Evolutionary conservation across 192 early-diverging fungal species (phyloP).

Genomic region (Backusella macrospora): DNA sequence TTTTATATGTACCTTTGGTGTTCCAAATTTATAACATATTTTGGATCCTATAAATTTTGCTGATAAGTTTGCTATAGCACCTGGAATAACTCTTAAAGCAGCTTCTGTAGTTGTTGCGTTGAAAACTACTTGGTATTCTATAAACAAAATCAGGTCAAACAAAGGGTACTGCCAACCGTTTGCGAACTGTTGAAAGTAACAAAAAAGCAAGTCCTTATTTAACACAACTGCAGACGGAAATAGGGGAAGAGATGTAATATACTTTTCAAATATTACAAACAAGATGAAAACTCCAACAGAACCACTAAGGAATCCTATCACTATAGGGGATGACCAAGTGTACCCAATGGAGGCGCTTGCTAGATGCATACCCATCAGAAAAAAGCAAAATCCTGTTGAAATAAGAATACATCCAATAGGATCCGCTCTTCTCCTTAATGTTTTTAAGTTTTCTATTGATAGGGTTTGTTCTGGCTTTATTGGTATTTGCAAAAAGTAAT

Average conservation of each 20-base stretch:
- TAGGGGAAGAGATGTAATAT: neutral
- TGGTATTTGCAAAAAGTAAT: neutral
- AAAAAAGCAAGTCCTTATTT: neutral
- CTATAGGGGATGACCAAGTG: slow-evolving; percentile 16
- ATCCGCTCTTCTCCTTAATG: neutral
- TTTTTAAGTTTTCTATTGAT: neutral
- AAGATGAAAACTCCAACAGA: neutral
- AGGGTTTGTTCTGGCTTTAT: neutral
- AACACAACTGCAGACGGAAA: neutral
- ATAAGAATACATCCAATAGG: neutral
- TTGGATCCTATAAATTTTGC: neutral
- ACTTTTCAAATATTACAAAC: neutral
- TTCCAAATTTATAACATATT: neutral
- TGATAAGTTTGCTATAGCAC: neutral
- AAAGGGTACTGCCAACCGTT: neutral
- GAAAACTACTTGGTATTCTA: neutral
- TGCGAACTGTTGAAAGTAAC: neutral
- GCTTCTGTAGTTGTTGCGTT: neutral
- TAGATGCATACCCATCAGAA: neutral
- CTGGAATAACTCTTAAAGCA: neutral
- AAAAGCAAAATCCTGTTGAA: neutral
- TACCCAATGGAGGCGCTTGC: neutral
- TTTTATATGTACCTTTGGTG: neutral
- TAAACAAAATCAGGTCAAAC: neutral
- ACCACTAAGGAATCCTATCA: neutral